Percentiles rank a stretch among this genome's conserved stretches.
These are phyloP conservation scores for Rhodotorula sp. DNA, from an alignment of 1,284 basidiomycete species.

Conservation along the genomic window DNA sequence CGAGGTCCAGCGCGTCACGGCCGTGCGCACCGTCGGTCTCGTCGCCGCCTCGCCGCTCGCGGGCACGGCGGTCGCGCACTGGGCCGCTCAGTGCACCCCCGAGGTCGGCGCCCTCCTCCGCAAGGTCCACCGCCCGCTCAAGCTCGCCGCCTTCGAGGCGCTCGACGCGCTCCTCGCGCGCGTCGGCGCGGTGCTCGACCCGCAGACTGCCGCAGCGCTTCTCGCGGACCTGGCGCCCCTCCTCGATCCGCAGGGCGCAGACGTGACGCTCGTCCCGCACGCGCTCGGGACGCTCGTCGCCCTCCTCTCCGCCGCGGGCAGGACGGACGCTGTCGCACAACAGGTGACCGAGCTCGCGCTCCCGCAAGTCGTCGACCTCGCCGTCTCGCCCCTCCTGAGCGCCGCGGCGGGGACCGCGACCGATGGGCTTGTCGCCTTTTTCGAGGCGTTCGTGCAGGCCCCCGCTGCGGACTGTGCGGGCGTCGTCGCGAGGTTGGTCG, in stretches of 20 bases:
- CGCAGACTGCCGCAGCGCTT: constrained; percentile 61
- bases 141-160: constrained; percentile 76
- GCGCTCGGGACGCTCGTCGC: constrained; percentile 70
- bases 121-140: constrained; percentile 75
- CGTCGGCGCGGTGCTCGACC: constrained; percentile 60
- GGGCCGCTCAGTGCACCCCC: constrained; percentile 73
- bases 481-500: constrained; percentile 24
- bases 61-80: constrained; percentile 59
- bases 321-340: constrained; percentile 57
- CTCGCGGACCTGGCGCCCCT: constrained; percentile 73
- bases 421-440: constrained; percentile 79
- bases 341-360: constrained; percentile 21
- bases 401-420: constrained; percentile 60
- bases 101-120: constrained; percentile 76
- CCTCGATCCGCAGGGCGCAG: constrained; percentile 57
- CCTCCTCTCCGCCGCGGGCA: constrained; percentile 65
- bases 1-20: constrained; percentile 57
- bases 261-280: constrained; percentile 75
- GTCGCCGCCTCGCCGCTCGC: constrained; percentile 53
- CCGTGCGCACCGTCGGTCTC: constrained; percentile 47
- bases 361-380: constrained; percentile 53
- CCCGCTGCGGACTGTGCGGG: constrained; percentile 59
- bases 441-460: constrained; percentile 73
- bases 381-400: constrained; percentile 70
- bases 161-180: constrained; percentile 73